Base-by-base conservation (phyloP, 225 moss, liverwort and hornwort genomes). In the Pseudoscleropodium purum region DNA sequence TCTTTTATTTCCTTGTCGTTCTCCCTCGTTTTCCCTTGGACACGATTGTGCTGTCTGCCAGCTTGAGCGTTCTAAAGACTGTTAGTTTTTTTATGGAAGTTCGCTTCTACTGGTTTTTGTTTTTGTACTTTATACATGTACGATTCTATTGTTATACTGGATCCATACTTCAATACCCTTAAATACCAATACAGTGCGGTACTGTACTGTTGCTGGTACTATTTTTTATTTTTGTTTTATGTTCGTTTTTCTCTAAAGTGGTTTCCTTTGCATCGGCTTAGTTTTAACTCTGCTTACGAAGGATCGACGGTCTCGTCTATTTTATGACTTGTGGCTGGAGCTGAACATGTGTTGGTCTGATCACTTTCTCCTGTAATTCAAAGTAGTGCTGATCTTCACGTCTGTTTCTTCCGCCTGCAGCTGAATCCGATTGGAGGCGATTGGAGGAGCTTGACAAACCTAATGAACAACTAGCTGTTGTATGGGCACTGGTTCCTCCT, bases 401-500 rank as follows among this genome's bases (percentile, higher is more conserved):
- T 56, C 39, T 41, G 31, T 65, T 81, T 79, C 51, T 84, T 73
- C 36, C 79, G 27, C 47, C 51, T 89, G 90, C 92, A 97, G 96
- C 87, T 82, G 91, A 90, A 57, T 91, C 90, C 59, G 96, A 99
- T 94, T 89, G 95, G 90, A 85, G 92, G 54, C 91, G 91, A 36
- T 91, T 99, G 91, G 90, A 92, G 75, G 94, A 95, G 89, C 94
- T 99, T 67, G 97, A 99, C 90, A 95, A 96, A 86, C 96, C 96
- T 66, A 95, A 99, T 83, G 93, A 95, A 60, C 95, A 95, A 89
- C 88, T 97, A 65, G 97, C 99, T 87, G 97, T 96, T 83, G 97
- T 99, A 16, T 99, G 99, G 99, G 99, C 99, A 59, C 92, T 99
- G 86, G 96, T 99, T 60, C 99, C 99, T 68, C 96, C 99, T 81